These are phyloP conservation scores for Colletotrichum sp. DNA, from an alignment of 2,329 filamentous ascomycete genomes.

Conservation along the genomic window DNA sequence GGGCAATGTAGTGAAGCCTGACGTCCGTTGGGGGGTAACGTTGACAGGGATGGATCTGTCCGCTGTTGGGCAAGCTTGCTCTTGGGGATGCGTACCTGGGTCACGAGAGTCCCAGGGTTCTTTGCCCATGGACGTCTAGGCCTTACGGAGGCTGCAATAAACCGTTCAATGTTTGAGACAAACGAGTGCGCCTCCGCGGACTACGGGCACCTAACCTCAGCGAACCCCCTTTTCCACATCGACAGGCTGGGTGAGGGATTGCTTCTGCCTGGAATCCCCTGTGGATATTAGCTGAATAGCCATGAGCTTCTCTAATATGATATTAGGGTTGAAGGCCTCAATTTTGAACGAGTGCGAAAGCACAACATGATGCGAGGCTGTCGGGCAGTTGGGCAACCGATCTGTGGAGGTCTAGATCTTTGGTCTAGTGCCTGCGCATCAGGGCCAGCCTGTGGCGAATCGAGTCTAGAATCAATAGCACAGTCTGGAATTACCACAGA, in stretches of 20 bases:
- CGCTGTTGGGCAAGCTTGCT: neutral
- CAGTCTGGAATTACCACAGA: neutral
- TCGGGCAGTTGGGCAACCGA: neutral
- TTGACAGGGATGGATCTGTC: neutral
- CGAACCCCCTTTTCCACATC: neutral
- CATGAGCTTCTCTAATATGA: neutral
- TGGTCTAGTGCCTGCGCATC: neutral
- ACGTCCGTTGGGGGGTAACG: neutral
- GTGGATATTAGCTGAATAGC: neutral
- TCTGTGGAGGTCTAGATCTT: neutral
- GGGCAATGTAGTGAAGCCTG: neutral
- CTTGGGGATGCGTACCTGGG: neutral
- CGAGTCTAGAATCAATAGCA: neutral
- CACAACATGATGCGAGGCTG: neutral
- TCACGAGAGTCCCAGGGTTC: neutral
- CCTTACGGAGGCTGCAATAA: neutral
- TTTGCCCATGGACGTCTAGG: neutral
- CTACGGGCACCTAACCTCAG: neutral
- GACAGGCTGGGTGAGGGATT: neutral
- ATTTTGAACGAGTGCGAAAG: neutral
- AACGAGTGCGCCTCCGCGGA: neutral
- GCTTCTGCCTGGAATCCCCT: neutral
- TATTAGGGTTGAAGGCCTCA: neutral
- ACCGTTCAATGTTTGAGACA: neutral
- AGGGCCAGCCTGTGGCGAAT: neutral